Evolutionary conservation across 2,329 filamentous ascomycete species (phyloP), one percentile per base, ranked within the genome.

Genomic region (Thelonectria discophora): DNA sequence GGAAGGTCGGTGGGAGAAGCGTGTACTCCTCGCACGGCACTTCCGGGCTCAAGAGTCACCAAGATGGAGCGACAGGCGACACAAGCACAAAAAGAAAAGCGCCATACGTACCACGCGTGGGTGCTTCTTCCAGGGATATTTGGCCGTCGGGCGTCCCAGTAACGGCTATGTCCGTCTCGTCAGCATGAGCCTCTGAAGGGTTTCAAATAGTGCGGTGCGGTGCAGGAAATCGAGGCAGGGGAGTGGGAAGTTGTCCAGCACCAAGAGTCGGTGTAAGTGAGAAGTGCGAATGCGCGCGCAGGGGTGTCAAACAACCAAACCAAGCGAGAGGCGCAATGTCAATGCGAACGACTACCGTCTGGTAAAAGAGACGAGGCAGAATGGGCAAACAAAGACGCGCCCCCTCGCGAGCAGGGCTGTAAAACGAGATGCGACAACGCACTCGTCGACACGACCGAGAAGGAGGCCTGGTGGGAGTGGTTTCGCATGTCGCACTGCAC

Each of bases 241-340:
- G 43, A 53, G 40, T 42, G 20, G 49, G 32, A 39, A 58, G 53
- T 58, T 62, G 5, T 52, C 60, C 43, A 61, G 52, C 21, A 65
- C 64, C 54, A 73, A 65, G 55, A 64, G 68, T 70, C 64, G 66
- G 68, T 73, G 67, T 70, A 70, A 72, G 65, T 72, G 68, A 64
- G 50, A 59, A 61, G 57, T 30, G 42, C 57, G 60, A 48, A 53
- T 40, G 34, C 48, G 54, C 53, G 39, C 47, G 39, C 39, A 20
- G 30, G 46, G 30, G 47, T 51, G 49, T 50, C 45, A 50, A 58
- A 51, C 48, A 59, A 51, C 51, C 52, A 56, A 37, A 39, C 32
- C 49, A 56, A 48, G 54, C 55, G n/a, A 62, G 21, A 39, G 55
- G 60, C 40, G 40, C 57, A 58, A 52, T 52, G 51, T 56, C 56